phyloP scores from a whole-genome alignment of 441 rosid species.

The Syzygium malaccense region DNA sequence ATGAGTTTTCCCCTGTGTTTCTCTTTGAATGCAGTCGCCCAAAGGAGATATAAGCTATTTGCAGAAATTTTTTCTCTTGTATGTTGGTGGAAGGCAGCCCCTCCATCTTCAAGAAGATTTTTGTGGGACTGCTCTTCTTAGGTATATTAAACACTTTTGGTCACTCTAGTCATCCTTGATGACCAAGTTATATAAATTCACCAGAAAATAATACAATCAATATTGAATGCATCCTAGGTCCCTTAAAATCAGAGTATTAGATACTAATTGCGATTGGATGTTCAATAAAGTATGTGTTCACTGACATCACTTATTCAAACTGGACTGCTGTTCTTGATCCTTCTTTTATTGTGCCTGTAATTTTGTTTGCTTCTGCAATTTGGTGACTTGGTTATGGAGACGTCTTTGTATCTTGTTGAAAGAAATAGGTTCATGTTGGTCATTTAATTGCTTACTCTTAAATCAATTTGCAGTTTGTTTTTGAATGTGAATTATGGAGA shows the following conservation, averaged over 20 bases:
- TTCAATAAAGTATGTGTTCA: background rate
- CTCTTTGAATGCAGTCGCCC: constrained; percentile 55
- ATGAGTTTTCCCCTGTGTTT: background rate
- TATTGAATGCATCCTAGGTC: background rate
- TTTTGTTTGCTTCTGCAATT: background rate
- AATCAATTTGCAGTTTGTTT: background rate
- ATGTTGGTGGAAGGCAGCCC: constrained; percentile 76
- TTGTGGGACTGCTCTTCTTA: constrained; percentile 87
- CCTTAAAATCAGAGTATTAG: background rate
- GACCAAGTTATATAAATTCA: background rate
- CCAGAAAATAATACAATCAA: background rate
- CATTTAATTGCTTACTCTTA: background rate
- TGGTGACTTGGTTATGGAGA: background rate
- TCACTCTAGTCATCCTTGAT: background rate
- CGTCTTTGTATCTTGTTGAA: background rate
- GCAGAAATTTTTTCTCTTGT: constrained; percentile 79
- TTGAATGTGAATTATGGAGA: background rate
- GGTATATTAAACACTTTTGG: constrained; percentile 24
- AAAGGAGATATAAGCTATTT: constrained; percentile 89
- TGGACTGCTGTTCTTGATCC: background rate
- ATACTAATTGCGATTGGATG: background rate
- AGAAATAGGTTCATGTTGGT: background rate
- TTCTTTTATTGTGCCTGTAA: background rate
- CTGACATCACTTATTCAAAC: background rate
- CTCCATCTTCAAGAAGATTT: constrained; percentile 91